Base-by-base conservation (phyloP, 1,284 basidiomycete species). In the Microstroma glucosiphilum region DNA sequence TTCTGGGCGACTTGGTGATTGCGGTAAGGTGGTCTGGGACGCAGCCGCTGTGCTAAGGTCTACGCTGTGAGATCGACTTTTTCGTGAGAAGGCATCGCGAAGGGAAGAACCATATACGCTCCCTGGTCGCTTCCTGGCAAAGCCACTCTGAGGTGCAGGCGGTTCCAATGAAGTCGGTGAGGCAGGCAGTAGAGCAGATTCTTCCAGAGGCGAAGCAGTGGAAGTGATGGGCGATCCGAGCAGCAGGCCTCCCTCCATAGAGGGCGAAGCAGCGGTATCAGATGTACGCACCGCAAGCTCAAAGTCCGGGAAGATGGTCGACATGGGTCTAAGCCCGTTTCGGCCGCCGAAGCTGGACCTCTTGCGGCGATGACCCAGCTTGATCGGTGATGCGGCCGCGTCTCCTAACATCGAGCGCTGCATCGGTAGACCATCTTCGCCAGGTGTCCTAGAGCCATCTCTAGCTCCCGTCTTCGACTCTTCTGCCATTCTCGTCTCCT, bases 371-470 rank as follows among this genome's bases (percentile, higher is more conserved):
- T 54, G 51, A 26, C 21, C 21, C 15, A 13, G 25, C 51, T 26
- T 54, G 4, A n/a, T n/a, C 46, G 46, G 25, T 21, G 21, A 54
- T 6, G 13, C 8, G 6, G 19, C 21, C 51, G n/a, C 8, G 21
- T 54, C 25, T 21, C 51, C 51, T 11, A 7, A 6, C 21, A 2
- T 6, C 6, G n/a, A n/a, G 46, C 51, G 51, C 21, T 25, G 25
- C 21, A 19, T 19, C 3, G 21, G 25, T 23, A 21, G 6, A 23
- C 51, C 51, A 15, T 13, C 51, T 21, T 25, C 65, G 26, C 67
- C 60, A 1, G 67, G 64, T 12, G 69, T 65, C 7, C 66, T 70
- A 56, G 66, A 68, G 4, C 66, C 64, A 40, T 68, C n/a, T 12
- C 63, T 66, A 59, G 30, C 9, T 3, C 30, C 9, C 30, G 30